phyloP scores from a whole-genome alignment of 257 asterid genomes.

The Ehretia macrophylla region DNA sequence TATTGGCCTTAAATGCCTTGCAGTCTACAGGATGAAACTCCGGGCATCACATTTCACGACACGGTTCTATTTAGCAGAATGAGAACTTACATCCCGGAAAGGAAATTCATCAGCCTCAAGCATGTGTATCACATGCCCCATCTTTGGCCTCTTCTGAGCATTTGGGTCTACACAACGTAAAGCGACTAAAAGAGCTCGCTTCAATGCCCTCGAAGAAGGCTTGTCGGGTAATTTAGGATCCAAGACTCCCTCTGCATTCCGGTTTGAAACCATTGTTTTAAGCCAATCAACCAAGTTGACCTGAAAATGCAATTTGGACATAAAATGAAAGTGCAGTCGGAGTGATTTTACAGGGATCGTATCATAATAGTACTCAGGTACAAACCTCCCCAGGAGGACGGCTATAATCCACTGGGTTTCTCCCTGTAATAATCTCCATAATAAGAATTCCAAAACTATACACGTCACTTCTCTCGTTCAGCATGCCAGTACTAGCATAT shows the following conservation, averaged over 20 bases:
- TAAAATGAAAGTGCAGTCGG: background rate
- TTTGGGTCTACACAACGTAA: slow-evolving; percentile 83
- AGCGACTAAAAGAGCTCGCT: slow-evolving; percentile 78
- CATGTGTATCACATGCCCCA: slow-evolving; percentile 96
- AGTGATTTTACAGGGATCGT: too few species aligned
- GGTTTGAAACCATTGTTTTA: slow-evolving; percentile 77
- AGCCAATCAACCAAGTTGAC: slow-evolving; percentile 89
- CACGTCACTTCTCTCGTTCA: slow-evolving; percentile 86
- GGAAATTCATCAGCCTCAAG: slow-evolving; percentile 87
- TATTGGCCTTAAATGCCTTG: background rate
- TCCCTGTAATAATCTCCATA: slow-evolving; percentile 83
- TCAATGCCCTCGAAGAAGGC: slow-evolving; percentile 81
- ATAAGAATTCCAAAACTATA: slow-evolving; percentile 87
- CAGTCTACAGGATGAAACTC: background rate
- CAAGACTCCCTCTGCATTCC: slow-evolving; percentile 78
- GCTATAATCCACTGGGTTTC: slow-evolving; percentile 84
- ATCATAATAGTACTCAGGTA: slow-evolving; percentile 1
- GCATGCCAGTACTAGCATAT: slow-evolving; percentile 90
- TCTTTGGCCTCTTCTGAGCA: slow-evolving; percentile 81
- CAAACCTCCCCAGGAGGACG: slow-evolving; percentile 79
- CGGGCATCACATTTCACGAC: background rate
- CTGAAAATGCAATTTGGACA: slow-evolving; percentile 23
- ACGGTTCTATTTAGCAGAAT: background rate
- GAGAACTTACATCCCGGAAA: slow-evolving; percentile 69
- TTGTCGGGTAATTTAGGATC: slow-evolving; percentile 69